Evolutionary conservation across 2,329 filamentous ascomycete genomes (phyloP), one percentile per base, ranked within the genome.

Genomic region (Colletotrichum sidae): DNA sequence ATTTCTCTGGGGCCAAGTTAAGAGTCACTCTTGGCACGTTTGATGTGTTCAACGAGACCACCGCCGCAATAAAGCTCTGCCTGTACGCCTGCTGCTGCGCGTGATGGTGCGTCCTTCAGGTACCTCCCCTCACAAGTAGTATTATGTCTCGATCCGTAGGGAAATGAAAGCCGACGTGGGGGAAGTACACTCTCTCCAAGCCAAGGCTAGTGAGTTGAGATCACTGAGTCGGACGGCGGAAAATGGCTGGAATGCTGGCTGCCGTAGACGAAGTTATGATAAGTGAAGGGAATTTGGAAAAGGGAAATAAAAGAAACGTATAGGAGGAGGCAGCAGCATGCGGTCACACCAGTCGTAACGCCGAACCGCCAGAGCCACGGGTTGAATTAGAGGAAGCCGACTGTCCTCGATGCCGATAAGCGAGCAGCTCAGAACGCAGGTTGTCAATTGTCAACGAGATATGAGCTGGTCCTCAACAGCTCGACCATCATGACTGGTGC

Each of bases 401-500:
- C 54, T 13, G 50, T 44, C 45, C 34, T 53, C 34, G 37, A 44
- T 46, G 44, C 65, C 50, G 60, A 58, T 51, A 38, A 42, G 6
- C 54, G 44, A 61, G 37, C 68, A 75, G 77, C 81, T 78, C 73
- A 75, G 73, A 78, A 81, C 83, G 80, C 82, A 84, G 85, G 83
- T 82, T 81, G 83, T 80, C 82, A 84, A 85, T 85, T 87, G 88
- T 88, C 82, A 83, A 79, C 78, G 77, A 77, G 75, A 75, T 75
- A 74, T 72, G 70, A 69, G 70, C 46, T 39, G 57, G 56, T 59
- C 61, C 52, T 47, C 42, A 68, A 45, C n/a, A 65, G 46, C 71
- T 64, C 70, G 70, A 57, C 56, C 53, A 73, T 82, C 83, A 93
- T 79, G 91, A 90, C 80, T 92, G 91, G 78, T 94, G 92, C 70